Percentiles rank a stretch among this genome's conserved stretches.
phyloP scores from a whole-genome alignment of 164 flowering plant species.

The Vitis amurensis region DNA sequence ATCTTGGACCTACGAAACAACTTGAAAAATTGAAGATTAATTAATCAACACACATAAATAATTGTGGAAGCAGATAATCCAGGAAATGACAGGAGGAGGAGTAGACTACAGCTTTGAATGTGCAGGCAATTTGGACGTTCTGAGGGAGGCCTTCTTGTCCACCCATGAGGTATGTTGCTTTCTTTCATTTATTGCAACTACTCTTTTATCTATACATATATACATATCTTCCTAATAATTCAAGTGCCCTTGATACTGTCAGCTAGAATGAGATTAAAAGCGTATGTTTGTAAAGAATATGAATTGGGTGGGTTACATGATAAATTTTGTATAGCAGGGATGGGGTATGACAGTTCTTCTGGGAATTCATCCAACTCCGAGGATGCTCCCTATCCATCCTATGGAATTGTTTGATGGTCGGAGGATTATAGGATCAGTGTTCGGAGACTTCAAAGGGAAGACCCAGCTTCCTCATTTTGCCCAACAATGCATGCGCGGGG shows the following conservation, averaged over 20 bases:
- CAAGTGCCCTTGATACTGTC: too few relatives aligned
- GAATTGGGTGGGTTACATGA: not conserved
- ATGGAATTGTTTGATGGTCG: slow-evolving; percentile 78
- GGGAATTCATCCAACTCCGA: slow-evolving; percentile 67
- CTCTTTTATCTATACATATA: not conserved
- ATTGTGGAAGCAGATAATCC: slow-evolving; percentile 47
- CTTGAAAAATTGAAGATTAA: not conserved
- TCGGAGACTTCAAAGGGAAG: slow-evolving; percentile 79
- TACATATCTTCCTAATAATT: too few relatives aligned
- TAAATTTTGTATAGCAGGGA: slow-evolving; percentile 39
- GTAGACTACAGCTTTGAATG: slow-evolving; percentile 81
- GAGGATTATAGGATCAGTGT: slow-evolving; percentile 43
- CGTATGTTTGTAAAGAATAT: too few relatives aligned
- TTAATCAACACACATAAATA: not conserved
- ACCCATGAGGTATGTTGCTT: slow-evolving; percentile 51
- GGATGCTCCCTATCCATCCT: slow-evolving; percentile 73
- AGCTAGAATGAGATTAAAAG: too few relatives aligned
- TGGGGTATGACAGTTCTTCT: slow-evolving; percentile 70
- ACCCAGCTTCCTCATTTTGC: slow-evolving; percentile 62
- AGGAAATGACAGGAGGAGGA: slow-evolving; percentile 60
- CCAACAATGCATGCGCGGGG: slow-evolving; percentile 57
- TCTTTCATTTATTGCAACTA: not conserved
- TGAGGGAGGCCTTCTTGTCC: slow-evolving; percentile 71
- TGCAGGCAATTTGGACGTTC: slow-evolving; percentile 62
- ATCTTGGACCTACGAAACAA: not conserved